Conservation (phyloP, 768 basidiomycete species). For the Serendipita sp. region DNA sequence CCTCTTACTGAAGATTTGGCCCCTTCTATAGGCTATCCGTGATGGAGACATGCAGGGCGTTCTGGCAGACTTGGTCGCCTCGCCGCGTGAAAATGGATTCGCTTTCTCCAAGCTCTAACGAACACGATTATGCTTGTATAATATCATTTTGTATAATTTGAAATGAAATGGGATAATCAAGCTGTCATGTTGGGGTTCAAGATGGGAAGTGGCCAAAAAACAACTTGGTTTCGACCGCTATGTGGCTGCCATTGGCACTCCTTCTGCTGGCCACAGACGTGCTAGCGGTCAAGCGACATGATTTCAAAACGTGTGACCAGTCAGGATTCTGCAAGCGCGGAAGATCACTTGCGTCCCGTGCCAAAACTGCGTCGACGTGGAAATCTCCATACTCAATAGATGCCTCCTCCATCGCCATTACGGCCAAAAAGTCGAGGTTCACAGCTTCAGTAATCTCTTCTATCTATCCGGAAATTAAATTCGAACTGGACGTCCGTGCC, state of each 20-base stretch:
- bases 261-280: conserved; percentile 7
- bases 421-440: conserved; percentile 38
- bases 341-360: conserved; percentile 63
- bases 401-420: conserved; percentile 33
- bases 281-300: conserved; percentile 34
- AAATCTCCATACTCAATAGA: conserved; percentile 75
- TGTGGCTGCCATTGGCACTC: conserved; percentile 5
- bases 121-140: neutral
- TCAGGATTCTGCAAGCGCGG: conserved; percentile 89
- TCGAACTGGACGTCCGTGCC: conserved; percentile 64
- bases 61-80: conserved; percentile 35
- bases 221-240: neutral
- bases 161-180: neutral
- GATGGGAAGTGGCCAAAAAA: neutral
- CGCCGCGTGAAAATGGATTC: neutral
- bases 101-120: neutral
- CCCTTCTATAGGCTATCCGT: conserved; percentile 30
- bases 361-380: conserved; percentile 47
- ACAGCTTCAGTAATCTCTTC: conserved; percentile 61
- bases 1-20: neutral
- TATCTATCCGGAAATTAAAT: conserved; percentile 71
- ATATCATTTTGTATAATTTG: too few species aligned
- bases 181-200: neutral
- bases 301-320: conserved; percentile 93
- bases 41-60: conserved; percentile 49